Conservation (phyloP, 75 land plant species). For the Cupressus sempervirens region DNA sequence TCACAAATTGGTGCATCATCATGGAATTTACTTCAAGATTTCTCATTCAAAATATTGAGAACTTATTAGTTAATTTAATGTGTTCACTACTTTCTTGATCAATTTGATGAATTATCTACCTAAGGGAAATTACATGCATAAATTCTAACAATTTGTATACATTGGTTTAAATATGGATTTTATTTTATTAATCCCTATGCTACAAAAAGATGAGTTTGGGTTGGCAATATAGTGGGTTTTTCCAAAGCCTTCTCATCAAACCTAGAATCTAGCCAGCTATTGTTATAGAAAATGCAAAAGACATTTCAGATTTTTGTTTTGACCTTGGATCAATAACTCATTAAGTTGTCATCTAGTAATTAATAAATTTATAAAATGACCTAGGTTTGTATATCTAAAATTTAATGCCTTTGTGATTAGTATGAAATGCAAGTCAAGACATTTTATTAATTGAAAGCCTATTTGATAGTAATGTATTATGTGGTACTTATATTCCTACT, state of each 20-base stretch:
- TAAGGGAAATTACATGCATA: not conserved
- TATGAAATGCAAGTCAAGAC: not conserved
- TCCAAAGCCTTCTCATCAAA: not conserved
- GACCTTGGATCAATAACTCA: not conserved
- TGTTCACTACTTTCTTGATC: not conserved
- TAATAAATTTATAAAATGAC: not conserved
- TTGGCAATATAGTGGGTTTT: not conserved
- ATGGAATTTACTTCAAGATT: not conserved
- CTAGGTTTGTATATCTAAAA: not conserved
- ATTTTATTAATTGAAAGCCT: not conserved
- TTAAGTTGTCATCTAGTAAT: not conserved
- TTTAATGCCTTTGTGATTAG: not conserved
- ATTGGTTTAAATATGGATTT: not conserved
- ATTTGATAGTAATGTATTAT: not conserved
- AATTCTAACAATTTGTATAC: not conserved
- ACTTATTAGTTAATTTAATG: not conserved
- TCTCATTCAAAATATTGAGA: not conserved
- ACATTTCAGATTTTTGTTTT: not conserved
- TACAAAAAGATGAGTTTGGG: not conserved
- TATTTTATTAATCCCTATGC: not conserved
- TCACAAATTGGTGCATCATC: not conserved
- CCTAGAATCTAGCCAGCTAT: not conserved
- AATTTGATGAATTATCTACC: not conserved
- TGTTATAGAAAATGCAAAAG: not conserved
- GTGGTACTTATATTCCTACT: not conserved